These are phyloP conservation scores for Schizophyllum amplum DNA, from an alignment of 1,284 basidiomycete genomes.

Conservation along the genomic window DNA sequence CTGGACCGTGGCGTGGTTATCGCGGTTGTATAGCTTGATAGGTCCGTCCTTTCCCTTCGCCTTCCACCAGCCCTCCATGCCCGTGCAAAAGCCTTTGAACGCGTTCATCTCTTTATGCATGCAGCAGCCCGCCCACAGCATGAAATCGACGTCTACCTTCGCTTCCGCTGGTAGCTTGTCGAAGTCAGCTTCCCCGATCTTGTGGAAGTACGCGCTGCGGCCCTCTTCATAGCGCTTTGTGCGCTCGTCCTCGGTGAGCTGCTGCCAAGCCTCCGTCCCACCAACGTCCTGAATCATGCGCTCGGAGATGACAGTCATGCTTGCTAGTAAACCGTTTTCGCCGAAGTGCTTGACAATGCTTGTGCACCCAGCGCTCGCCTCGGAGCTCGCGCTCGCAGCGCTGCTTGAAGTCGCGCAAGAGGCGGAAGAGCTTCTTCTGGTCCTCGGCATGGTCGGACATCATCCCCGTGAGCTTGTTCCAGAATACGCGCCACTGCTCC, in stretches of 20 bases:
- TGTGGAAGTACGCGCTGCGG: constrained; percentile 1
- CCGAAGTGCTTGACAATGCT: background rate
- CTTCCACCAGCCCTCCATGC: constrained; percentile 1
- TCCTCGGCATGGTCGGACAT: constrained; percentile 20
- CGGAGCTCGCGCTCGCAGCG: constrained; percentile 8
- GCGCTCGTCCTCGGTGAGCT: constrained; percentile 6
- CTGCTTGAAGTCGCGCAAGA: constrained; percentile 13
- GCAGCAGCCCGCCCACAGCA: constrained; percentile 16
- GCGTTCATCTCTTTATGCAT: constrained; percentile 23
- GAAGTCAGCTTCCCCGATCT: constrained; percentile 14
- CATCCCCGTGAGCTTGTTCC: constrained; percentile 10
- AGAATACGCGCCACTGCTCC: constrained; percentile 8
- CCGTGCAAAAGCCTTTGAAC: constrained; percentile 15
- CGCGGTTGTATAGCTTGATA: constrained; percentile 12
- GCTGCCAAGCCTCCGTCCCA: constrained; percentile 9
- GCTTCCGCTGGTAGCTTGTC: constrained; percentile 10
- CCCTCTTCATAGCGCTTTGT: background rate
- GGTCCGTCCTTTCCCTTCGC: background rate
- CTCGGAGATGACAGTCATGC: constrained; percentile 1
- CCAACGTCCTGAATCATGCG: constrained; percentile 3
- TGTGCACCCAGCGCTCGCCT: constrained; percentile 8
- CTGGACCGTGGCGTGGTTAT: constrained; percentile 12
- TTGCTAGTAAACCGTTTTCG: constrained; percentile 1
- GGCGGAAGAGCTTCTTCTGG: constrained; percentile 16
- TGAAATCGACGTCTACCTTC: constrained; percentile 8